A percentile compares a stretch with the other conserved stretches of the same genome.
These are phyloP conservation scores for Tricholoma hemisulphureum DNA, from an alignment of 768 basidiomycete genomes.

Conservation along the genomic window DNA sequence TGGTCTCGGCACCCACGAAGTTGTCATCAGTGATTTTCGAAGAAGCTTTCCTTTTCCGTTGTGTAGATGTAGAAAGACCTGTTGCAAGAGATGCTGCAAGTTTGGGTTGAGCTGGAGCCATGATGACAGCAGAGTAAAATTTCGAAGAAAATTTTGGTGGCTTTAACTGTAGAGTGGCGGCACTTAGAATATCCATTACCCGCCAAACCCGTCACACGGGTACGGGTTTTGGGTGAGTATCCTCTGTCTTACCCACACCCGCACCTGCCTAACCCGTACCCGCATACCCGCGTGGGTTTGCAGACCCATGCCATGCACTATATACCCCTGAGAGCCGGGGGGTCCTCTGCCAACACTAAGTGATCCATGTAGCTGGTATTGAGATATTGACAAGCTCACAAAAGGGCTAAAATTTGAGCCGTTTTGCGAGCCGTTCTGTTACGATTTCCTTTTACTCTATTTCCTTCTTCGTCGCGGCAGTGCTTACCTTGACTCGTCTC, in stretches of 20 bases:
- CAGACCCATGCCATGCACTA: background rate
- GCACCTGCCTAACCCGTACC: background rate
- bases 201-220: background rate
- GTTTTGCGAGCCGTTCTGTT: too few species aligned
- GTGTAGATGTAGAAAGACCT: too few species aligned
- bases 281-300: too few species aligned
- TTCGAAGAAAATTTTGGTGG: background rate
- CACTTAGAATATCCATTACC: too few species aligned
- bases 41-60: background rate
- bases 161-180: conserved; percentile 7
- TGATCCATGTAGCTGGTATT: too few species aligned
- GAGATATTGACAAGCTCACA: too few species aligned
- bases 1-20: background rate
- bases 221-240: background rate
- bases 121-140: background rate
- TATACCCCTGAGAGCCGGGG: too few species aligned
- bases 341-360: too few species aligned
- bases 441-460: too few species aligned
- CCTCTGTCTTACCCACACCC: background rate
- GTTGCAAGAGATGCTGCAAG: background rate
- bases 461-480: too few species aligned
- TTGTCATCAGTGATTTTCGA: background rate
- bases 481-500: too few species aligned
- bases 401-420: too few species aligned
- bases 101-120: background rate